These are phyloP conservation scores for Calonectria honghensis DNA, from an alignment of 2,329 filamentous ascomycete genomes.

Conservation along the genomic window DNA sequence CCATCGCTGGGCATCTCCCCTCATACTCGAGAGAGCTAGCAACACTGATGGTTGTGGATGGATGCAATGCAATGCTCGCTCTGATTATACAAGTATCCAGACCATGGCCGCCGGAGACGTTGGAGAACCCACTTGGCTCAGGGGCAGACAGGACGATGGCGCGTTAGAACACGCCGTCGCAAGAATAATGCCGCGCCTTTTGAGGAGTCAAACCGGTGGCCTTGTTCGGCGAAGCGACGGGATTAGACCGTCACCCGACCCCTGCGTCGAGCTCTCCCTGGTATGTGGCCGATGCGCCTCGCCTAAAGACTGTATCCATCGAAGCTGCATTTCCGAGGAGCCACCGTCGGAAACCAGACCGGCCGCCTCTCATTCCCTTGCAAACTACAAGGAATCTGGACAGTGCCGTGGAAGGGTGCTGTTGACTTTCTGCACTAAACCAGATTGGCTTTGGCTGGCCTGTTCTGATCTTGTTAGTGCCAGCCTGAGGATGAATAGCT, in stretches of 20 bases:
- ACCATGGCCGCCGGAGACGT: slow-evolving; percentile 30
- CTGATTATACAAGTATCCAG: slow-evolving; percentile 37
- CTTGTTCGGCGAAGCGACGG: slow-evolving; percentile 39
- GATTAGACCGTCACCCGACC: slow-evolving; percentile 45
- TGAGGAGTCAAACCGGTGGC: slow-evolving; percentile 8
- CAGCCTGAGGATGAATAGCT: slow-evolving; percentile 11
- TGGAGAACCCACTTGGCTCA: slow-evolving; percentile 35
- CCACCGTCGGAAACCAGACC: slow-evolving; percentile 41
- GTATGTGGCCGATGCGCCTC: slow-evolving; percentile 37
- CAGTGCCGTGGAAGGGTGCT: slow-evolving; percentile 23
- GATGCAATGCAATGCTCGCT: slow-evolving; percentile 28
- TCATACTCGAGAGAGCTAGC: not conserved
- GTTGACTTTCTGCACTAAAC: slow-evolving; percentile 13
- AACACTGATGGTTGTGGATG: slow-evolving; percentile 37
- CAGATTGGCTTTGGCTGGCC: slow-evolving; percentile 2
- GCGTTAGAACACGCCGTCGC: slow-evolving; percentile 33
- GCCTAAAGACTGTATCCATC: slow-evolving; percentile 43
- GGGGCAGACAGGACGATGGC: slow-evolving; percentile 31
- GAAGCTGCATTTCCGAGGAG: slow-evolving; percentile 48
- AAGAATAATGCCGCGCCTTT: slow-evolving; percentile 34
- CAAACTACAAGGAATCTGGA: slow-evolving; percentile 38
- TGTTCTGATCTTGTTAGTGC: slow-evolving; percentile 14
- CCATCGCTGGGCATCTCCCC: not conserved
- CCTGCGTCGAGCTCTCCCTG: slow-evolving; percentile 45
- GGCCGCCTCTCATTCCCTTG: slow-evolving; percentile 18